Evolutionary conservation across 2,329 filamentous ascomycete genomes (phyloP), one percentile per base, ranked within the genome.

Genomic region (Aureobasidium uvarum): DNA sequence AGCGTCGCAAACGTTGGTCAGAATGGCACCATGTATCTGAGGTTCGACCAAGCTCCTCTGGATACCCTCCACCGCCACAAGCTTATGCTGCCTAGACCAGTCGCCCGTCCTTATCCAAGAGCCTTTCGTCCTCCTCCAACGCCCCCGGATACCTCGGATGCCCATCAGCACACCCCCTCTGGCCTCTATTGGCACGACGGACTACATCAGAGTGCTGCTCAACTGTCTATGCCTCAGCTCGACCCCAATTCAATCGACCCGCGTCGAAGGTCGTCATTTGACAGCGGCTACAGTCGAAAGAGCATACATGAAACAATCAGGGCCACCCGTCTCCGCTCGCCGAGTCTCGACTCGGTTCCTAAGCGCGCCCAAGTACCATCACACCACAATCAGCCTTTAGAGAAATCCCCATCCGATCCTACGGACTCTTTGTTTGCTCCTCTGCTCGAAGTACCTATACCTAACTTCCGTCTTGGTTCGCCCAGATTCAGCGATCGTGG

Each of bases 401-500:
- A 55, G 39, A 25, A 25, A 2, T 16, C 60, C 16, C 36, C 36
- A 5, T 18, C 46, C 1, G 38, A 20, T 23, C 38, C 65, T n/a
- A 50, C 59, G 2, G 50, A 55, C 18, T 43, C 46, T 23, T 10
- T 63, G 38, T 63, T 63, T 63, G 48, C 43, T 20, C 50, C 65
- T 18, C 84, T 86, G 41, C 80, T 96, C 59, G 85, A 92, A 70
- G 84, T 94, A 50, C 83, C 87, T 25, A 96, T 96, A 59, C 92
- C 93, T 41, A 89, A 90, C 65, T 96, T 93, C 82, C 88, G 88
- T 69, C 81, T 97, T 66, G 93, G 92, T 14, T 90, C 89, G 1
- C 91, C 92, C 20, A 86, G 87, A 66, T 96, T 96, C 76, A 94
- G 89, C 68, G 79, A 85, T 62, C 84, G 85, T 70, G 92, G 92